Evolutionary conservation across 2,329 filamentous ascomycete genomes (phyloP), one percentile per base, ranked within the genome.

Genomic region (Knufia petricola): DNA sequence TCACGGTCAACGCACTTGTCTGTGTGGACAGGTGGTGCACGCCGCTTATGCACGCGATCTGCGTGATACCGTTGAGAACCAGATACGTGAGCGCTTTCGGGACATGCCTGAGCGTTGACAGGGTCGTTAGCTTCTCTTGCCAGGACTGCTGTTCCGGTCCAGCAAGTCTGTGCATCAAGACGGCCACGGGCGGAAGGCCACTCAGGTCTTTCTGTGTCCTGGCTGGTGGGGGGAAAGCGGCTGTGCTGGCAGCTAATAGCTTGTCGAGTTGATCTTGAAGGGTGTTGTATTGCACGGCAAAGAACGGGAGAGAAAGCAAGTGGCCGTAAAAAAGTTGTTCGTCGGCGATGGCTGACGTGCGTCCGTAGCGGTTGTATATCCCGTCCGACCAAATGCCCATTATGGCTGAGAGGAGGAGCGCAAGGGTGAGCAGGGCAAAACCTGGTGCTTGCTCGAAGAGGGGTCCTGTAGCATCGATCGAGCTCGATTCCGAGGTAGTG

Each of bases 351-450:
- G 41, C 44, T 64, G 92, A 84, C 24, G 85, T 63, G 17, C 68
- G 85, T 4, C 89, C 88, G 65, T 95, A 88, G 49, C 76, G 77
- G 50, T 77, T 77, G 69, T 96, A 98, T 1, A 89, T 87, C 56
- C 88, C 81, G 64, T 98, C 89, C 0, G 90, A 90, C 64, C 95
- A 96, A 24, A 95, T 77, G 3, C 92, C 92, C 84, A 96, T 95
- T 61, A 89, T 84, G 19, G 92, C 88, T 6, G 88, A 94, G 19
- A 96, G 76, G 3, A 94, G 69, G 67, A 98, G 92, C 1, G 92
- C 92, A 31, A 94, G 64, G 39, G 94, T 85, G 13, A 98, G 77
- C 44, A 98, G 84, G 2, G 77, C 67, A 10, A 98, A 82, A 2
- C 92, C 92, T 80, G 56, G 56, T 1, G 50, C 50, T 45, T 59